phyloP scores from a whole-genome alignment of 2,329 filamentous ascomycete species.

The Fusarium phyllophilum region DNA sequence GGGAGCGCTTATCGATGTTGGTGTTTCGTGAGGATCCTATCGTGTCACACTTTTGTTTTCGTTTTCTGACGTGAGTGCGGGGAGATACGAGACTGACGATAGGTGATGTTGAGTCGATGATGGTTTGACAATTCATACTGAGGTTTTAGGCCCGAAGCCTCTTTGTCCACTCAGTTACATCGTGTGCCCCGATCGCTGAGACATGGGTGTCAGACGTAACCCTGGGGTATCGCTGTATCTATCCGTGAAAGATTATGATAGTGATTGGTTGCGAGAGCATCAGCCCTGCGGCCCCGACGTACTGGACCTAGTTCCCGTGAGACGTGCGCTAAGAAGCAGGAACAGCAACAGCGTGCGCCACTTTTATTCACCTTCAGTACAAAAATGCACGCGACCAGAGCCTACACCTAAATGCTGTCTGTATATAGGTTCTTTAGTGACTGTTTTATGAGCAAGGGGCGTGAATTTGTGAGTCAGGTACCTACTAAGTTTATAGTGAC shows the following conservation, averaged over 20 bases:
- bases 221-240: not conserved
- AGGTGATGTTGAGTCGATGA: not conserved
- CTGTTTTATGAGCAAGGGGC: not conserved
- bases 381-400: not conserved
- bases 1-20: slow-evolving; percentile 13
- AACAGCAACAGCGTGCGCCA: slow-evolving; percentile 14
- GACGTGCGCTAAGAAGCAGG: slow-evolving; percentile 30
- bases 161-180: slow-evolving; percentile 11
- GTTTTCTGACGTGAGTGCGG: not conserved
- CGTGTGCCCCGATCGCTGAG: not conserved
- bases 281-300: slow-evolving; percentile 12
- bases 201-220: not conserved
- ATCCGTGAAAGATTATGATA: not conserved
- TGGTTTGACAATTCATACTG: not conserved
- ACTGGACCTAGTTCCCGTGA: slow-evolving; percentile 15
- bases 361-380: not conserved
- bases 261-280: slow-evolving; percentile 22
- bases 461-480: too few species aligned
- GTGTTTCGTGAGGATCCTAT: slow-evolving; percentile 18
- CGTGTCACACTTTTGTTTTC: slow-evolving; percentile 10
- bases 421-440: too few species aligned
- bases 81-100: not conserved
- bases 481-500: not conserved
- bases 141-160: not conserved
- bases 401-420: not conserved